Conservation (phyloP, 2,329 filamentous ascomycete genomes). For the Ascocoryne sarcoides region DNA sequence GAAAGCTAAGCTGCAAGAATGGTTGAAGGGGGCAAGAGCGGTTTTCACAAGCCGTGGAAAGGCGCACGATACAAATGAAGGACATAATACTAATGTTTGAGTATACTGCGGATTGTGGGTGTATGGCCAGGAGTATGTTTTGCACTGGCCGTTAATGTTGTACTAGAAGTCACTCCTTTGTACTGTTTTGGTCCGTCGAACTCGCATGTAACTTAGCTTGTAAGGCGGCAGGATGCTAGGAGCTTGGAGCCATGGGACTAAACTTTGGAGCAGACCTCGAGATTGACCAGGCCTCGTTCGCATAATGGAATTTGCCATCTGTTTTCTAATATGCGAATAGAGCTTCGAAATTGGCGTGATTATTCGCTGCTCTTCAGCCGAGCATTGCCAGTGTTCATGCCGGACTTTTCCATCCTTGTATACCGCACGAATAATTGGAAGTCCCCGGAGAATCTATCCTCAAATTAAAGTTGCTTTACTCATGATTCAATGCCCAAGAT, state of each 20-base stretch:
- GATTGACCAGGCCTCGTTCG: neutral
- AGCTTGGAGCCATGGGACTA: neutral
- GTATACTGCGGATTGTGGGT: no score
- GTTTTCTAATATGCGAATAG: no score
- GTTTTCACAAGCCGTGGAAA: slow-evolving; percentile 19
- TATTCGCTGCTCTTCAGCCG: no score
- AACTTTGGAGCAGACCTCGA: neutral
- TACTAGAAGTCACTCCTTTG: neutral
- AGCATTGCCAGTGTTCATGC: no score
- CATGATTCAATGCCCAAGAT: no score
- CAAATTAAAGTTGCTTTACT: no score
- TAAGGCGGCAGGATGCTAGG: neutral
- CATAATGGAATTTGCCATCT: neutral
- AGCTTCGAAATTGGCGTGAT: slow-evolving; percentile 3
- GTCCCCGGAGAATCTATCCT: no score
- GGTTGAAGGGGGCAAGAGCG: slow-evolving; percentile 22
- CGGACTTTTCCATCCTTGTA: no score
- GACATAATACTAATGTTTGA: no score
- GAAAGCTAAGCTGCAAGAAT: slow-evolving; percentile 20
- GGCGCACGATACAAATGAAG: slow-evolving; percentile 8
- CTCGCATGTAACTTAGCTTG: neutral
- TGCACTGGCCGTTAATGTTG: neutral
- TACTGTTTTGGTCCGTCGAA: neutral
- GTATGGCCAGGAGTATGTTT: no score
- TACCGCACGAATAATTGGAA: no score